Percentiles rank a stretch among this genome's conserved stretches.
Evolutionary conservation across 208 protist genomes (phyloP).

Genomic region (Giardia duodenalis): DNA sequence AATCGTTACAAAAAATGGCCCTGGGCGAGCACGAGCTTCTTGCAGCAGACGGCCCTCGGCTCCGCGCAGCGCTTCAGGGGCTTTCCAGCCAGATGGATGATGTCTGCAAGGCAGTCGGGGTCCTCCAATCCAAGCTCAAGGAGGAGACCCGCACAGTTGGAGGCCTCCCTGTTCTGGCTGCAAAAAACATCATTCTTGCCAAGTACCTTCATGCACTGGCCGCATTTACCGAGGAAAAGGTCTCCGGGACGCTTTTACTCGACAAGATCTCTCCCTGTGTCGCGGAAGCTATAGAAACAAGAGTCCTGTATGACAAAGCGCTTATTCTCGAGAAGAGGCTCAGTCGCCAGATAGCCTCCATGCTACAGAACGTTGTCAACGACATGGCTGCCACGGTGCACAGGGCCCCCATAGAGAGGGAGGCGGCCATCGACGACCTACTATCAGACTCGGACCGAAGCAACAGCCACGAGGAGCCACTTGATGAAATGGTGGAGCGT

Average conservation of each 20-base stretch:
- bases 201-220: neutral
- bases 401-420: neutral
- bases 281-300: neutral
- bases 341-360: neutral
- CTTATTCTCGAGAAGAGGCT: neutral
- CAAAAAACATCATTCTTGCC: neutral
- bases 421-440: neutral
- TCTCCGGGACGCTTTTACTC: neutral
- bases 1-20: too few species aligned
- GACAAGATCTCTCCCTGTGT: neutral
- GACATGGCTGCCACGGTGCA: neutral
- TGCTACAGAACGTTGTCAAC: neutral
- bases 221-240: neutral
- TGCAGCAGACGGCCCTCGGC: too few species aligned
- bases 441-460: neutral
- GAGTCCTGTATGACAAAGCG: neutral
- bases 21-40: too few species aligned
- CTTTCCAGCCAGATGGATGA: too few species aligned
- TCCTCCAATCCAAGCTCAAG: too few species aligned
- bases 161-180: neutral
- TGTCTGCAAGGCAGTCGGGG: too few species aligned
- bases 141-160: neutral
- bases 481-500: neutral
- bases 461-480: neutral
- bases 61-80: too few species aligned